These are phyloP conservation scores for Candida suzukii DNA, from an alignment of 805 yeast genomes.

Conservation along the genomic window DNA sequence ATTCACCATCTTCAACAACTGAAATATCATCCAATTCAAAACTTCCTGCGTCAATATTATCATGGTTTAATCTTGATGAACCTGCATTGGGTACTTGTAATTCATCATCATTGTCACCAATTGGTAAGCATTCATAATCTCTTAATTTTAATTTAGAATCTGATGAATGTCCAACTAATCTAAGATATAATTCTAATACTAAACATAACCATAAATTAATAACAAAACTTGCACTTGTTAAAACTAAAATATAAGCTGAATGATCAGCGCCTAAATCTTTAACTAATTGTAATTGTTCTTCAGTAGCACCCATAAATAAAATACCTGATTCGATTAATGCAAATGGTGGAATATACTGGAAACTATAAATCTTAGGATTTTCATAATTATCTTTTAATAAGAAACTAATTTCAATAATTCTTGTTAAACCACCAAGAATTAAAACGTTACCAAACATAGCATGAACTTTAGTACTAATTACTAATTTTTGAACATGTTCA, in stretches of 20 bases:
- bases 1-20: conserved; percentile 7
- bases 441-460: conserved; percentile 76
- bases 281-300: conserved; percentile 74
- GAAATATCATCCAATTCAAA: conserved; percentile 23
- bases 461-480: conserved; percentile 81
- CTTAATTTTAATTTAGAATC: neutral
- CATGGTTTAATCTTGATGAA: conserved; percentile 7
- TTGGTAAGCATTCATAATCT: neutral
- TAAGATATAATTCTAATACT: conserved; percentile 53
- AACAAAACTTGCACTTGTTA: conserved; percentile 67
- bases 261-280: conserved; percentile 75
- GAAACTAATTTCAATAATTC: conserved; percentile 77
- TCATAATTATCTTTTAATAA: conserved; percentile 56
- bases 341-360: conserved; percentile 85
- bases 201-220: conserved; percentile 59
- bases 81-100: conserved; percentile 1
- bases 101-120: neutral
- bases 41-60: conserved; percentile 6
- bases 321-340: conserved; percentile 73
- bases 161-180: conserved; percentile 25
- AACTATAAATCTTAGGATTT: conserved; percentile 46
- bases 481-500: conserved; percentile 72
- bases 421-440: conserved; percentile 67
- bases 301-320: conserved; percentile 87
- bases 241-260: conserved; percentile 69